Conservation (phyloP, 768 basidiomycete species). For the Coprinopsis sp. region DNA sequence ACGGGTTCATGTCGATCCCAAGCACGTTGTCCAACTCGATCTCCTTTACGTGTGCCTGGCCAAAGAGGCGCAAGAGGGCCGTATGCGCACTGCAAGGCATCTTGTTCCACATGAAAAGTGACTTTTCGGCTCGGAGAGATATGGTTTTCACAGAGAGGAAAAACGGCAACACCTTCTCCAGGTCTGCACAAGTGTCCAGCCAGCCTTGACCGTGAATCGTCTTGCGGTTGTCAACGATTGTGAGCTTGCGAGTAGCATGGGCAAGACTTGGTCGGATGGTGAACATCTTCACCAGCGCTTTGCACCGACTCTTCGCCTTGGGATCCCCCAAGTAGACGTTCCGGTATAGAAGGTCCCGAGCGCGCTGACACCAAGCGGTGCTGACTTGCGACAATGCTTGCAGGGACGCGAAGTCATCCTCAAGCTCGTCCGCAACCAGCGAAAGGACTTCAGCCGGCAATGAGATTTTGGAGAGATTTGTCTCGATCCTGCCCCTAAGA, state of each 20-base stretch:
- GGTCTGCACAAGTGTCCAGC: not conserved
- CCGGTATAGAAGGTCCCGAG: no score
- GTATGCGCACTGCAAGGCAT: not conserved
- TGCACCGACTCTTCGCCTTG: not conserved
- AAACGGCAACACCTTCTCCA: not conserved
- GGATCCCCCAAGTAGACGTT: no score
- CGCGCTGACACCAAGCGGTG: not conserved
- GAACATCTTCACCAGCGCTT: not conserved
- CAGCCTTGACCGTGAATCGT: not conserved
- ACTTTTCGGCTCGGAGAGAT: not conserved
- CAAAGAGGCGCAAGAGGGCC: not conserved
- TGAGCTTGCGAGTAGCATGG: not conserved
- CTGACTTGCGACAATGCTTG: no score
- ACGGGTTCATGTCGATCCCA: not conserved
- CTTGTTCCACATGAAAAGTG: not conserved
- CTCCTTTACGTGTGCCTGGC: not conserved
- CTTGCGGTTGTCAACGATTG: not conserved
- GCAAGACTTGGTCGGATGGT: not conserved
- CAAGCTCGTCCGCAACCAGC: no score
- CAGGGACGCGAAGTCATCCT: no score
- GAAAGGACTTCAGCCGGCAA: no score
- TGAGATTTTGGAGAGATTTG: no score
- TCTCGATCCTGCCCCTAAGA: no score
- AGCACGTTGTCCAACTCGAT: not conserved
- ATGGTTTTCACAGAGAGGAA: not conserved